Evolutionary conservation across 2,329 filamentous ascomycete species (phyloP).

Genomic region (Drechslerella coelobrocha): DNA sequence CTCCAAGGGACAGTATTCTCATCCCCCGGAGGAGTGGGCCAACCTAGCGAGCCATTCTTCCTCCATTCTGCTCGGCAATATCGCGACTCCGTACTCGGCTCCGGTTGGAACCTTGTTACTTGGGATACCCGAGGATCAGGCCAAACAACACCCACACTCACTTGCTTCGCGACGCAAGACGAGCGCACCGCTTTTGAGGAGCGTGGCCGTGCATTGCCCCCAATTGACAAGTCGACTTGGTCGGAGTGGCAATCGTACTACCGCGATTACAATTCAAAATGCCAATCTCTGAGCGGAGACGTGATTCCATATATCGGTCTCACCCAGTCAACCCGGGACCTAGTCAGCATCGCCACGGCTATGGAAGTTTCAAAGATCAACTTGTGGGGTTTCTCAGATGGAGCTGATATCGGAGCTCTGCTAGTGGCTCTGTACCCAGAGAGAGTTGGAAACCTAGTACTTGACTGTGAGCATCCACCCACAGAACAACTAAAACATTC

Average conservation of each 20-base stretch:
- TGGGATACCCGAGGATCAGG: constrained; percentile 43
- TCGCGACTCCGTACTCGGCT: constrained; percentile 26
- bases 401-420: constrained; percentile 32
- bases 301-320: constrained; percentile 32
- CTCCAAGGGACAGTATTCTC: constrained; percentile 25
- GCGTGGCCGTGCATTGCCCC: constrained; percentile 13
- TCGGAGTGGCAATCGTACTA: constrained; percentile 24
- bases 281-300: constrained; percentile 34
- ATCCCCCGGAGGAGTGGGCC: constrained; percentile 24
- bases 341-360: constrained; percentile 33
- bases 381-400: constrained; percentile 35
- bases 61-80: constrained; percentile 14
- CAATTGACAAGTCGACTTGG: constrained; percentile 29
- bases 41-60: constrained; percentile 33
- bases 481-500: background rate
- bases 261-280: constrained; percentile 37
- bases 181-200: constrained; percentile 32
- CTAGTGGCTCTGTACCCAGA: constrained; percentile 35
- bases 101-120: constrained; percentile 45
- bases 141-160: constrained; percentile 40
- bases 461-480: constrained; percentile 27
- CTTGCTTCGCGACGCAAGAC: constrained; percentile 27
- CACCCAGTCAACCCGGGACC: constrained; percentile 28
- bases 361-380: constrained; percentile 33
- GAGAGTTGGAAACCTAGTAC: constrained; percentile 28